Evolutionary conservation across 2,329 filamentous ascomycete species (phyloP).

Genomic region (Fusarium metavorans): DNA sequence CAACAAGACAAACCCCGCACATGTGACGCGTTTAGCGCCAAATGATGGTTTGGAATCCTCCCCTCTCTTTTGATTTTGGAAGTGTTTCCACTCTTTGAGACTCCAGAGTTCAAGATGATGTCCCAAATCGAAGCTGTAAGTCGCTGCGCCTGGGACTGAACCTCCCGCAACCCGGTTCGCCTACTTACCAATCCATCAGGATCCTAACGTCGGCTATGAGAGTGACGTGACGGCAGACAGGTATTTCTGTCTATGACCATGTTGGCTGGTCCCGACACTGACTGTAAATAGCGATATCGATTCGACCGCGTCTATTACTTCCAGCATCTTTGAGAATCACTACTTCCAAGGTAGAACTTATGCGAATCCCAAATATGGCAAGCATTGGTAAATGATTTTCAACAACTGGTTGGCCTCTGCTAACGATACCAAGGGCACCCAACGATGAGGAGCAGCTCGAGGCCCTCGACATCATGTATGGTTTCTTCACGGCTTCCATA

Average conservation of each 20-base stretch:
- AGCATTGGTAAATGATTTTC: slow-evolving; percentile 23
- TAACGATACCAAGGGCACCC: slow-evolving; percentile 27
- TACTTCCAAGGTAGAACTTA: slow-evolving; percentile 39
- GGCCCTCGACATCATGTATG: slow-evolving; percentile 41
- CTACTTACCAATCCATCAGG: slow-evolving; percentile 5
- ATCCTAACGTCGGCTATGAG: slow-evolving; percentile 17
- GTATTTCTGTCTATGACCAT: neutral
- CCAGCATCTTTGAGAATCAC: slow-evolving; percentile 38
- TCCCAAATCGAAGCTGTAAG: slow-evolving; percentile 30
- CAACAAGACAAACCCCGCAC: neutral
- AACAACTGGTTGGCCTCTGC: rapidly evolving
- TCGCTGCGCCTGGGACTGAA: neutral
- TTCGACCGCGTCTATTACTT: slow-evolving; percentile 37
- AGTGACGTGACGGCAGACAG: slow-evolving; percentile 21
- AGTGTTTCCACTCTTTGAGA: neutral
- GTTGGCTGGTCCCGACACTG: neutral
- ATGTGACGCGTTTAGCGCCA: neutral
- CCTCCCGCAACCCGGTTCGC: neutral
- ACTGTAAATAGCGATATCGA: slow-evolving; percentile 20
- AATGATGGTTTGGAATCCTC: neutral
- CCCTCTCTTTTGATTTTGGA: neutral
- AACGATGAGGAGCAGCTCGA: slow-evolving; percentile 42
- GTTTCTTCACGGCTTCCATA: no score
- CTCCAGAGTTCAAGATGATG: slow-evolving; percentile 2
- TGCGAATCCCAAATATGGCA: slow-evolving; percentile 43